phyloP scores from a whole-genome alignment of 2,329 filamentous ascomycete species.

The Aspergillus caelatus region DNA sequence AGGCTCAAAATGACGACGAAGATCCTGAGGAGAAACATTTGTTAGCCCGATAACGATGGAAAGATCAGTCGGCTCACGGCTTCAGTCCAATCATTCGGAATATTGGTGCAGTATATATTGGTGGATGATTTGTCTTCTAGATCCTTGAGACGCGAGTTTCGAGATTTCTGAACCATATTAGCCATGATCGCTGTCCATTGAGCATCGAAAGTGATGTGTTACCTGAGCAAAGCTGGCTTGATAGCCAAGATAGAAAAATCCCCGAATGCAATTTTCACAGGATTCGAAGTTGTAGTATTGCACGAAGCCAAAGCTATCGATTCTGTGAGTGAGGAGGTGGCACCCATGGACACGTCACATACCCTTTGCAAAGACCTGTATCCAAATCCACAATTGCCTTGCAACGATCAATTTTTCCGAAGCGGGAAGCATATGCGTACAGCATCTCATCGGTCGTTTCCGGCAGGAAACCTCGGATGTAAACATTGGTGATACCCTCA shows the following conservation, averaged over 20 bases:
- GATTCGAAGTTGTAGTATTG: constrained; percentile 87
- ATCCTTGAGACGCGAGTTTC: constrained; percentile 96
- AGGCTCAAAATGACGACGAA: constrained; percentile 65
- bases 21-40: constrained; percentile 50
- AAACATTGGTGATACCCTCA: constrained; percentile 95
- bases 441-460: constrained; percentile 93
- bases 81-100: constrained; percentile 90
- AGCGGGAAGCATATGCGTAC: constrained; percentile 78
- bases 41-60: constrained; percentile 3
- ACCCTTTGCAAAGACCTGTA: constrained; percentile 96
- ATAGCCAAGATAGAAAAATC: constrained; percentile 91
- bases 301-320: constrained; percentile 86
- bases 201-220: constrained; percentile 14
- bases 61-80: constrained; percentile 59
- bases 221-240: constrained; percentile 97
- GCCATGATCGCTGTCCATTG: not conserved
- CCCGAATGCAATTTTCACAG: constrained; percentile 93
- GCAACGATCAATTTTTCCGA: constrained; percentile 91
- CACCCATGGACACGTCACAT: constrained; percentile 37
- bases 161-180: constrained; percentile 74
- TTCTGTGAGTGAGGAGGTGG: constrained; percentile 25
- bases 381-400: constrained; percentile 98
- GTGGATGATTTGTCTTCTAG: constrained; percentile 88
- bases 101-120: constrained; percentile 96
- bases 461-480: constrained; percentile 93